Conservation (phyloP, 1,284 basidiomycete genomes). For the Ceratorhiza oryzae-sativae region DNA sequence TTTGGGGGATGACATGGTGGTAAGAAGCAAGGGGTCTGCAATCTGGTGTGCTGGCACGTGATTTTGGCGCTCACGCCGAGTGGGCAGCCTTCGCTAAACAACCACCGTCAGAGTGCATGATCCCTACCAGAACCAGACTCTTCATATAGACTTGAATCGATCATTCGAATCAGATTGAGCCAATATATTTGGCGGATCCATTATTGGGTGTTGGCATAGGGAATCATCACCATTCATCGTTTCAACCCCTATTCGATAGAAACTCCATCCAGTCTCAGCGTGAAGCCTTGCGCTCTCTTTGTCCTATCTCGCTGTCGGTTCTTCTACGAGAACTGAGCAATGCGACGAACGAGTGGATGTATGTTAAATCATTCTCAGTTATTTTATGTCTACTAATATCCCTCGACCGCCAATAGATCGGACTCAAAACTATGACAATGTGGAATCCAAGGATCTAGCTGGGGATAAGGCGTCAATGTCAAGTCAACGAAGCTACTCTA, state of each 20-base stretch:
- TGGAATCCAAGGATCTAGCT: too few species aligned
- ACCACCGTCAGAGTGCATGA: background rate
- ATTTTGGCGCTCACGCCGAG: background rate
- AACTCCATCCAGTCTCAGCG: too few species aligned
- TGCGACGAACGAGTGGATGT: slow-evolving; percentile 16
- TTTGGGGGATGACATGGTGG: slow-evolving; percentile 33
- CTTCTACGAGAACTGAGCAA: background rate
- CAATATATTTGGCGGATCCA: too few species aligned
- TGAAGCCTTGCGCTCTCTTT: too few species aligned
- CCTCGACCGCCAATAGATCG: background rate
- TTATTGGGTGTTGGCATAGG: too few species aligned
- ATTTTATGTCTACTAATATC: background rate
- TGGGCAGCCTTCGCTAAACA: background rate
- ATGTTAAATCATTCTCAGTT: background rate
- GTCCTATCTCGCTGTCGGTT: too few species aligned
- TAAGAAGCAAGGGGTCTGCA: background rate
- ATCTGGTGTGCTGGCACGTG: background rate
- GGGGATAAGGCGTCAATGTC: too few species aligned
- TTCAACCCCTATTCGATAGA: too few species aligned
- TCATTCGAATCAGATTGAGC: too few species aligned
- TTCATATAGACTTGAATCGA: too few species aligned
- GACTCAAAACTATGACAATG: background rate
- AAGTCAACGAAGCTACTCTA: background rate
- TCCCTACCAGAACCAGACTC: too few species aligned
- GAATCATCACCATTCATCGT: too few species aligned